These are phyloP conservation scores for Calocera cornea DNA, from an alignment of 768 basidiomycete species.

Conservation along the genomic window DNA sequence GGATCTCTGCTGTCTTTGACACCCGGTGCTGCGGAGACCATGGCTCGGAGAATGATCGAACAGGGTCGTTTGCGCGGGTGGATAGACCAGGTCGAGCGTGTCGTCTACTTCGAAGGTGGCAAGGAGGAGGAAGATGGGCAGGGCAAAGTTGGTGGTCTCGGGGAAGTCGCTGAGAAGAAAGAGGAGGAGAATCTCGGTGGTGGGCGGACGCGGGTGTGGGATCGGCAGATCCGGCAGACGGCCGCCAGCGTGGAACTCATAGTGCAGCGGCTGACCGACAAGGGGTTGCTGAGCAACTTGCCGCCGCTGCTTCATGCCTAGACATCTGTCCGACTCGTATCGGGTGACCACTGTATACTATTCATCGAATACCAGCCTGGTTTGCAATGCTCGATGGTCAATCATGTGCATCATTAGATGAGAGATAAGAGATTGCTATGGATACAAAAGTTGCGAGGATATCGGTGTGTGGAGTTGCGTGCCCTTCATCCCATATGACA, in stretches of 20 bases:
- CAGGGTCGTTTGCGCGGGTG: slow-evolving; percentile 85
- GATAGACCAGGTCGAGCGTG: slow-evolving; percentile 89
- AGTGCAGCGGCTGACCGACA: slow-evolving; percentile 66
- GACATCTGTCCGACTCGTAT: neutral
- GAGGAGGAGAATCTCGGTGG: slow-evolving; percentile 67
- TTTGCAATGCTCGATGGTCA: neutral
- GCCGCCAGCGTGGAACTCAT: slow-evolving; percentile 79
- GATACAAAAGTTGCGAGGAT: neutral
- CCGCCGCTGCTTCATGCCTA: neutral
- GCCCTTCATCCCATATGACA: neutral
- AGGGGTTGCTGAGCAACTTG: slow-evolving; percentile 38
- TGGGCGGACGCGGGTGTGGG: slow-evolving; percentile 90
- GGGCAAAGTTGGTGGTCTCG: slow-evolving; percentile 86
- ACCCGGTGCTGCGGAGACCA: slow-evolving; percentile 86
- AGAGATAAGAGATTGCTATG: neutral
- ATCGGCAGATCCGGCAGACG: slow-evolving; percentile 77
- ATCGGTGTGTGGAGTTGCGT: neutral
- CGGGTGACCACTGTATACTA: neutral
- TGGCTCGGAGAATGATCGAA: slow-evolving; percentile 98
- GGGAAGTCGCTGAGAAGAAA: slow-evolving; percentile 69
- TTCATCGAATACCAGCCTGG: neutral
- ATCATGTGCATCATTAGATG: neutral
- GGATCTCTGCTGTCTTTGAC: slow-evolving; percentile 81
- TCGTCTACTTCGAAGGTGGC: slow-evolving; percentile 85
- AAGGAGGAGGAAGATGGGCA: slow-evolving; percentile 84